A percentile compares a stretch with the other conserved stretches of the same genome.
Evolutionary conservation across 495 filamentous ascomycete species (phyloP).

Genomic region (Penicillium alfredii): DNA sequence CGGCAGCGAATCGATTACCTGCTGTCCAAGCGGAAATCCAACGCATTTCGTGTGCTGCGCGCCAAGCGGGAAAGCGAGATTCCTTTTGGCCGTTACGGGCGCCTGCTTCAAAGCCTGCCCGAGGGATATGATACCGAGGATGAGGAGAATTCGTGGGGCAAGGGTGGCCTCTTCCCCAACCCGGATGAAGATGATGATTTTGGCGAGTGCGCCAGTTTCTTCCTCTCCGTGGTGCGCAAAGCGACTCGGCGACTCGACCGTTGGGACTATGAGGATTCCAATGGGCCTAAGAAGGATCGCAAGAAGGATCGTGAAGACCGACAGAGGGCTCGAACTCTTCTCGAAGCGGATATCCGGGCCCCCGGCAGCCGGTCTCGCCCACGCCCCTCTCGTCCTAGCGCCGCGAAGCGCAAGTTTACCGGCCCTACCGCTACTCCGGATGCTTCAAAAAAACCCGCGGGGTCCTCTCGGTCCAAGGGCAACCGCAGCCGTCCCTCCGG

Average conservation of each 20-base stretch:
- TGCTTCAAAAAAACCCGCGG: conserved; percentile 20
- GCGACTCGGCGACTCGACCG: conserved; percentile 63
- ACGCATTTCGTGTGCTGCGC: conserved; percentile 57
- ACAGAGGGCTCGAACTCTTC: conserved; percentile 25
- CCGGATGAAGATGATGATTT: conserved; percentile 65
- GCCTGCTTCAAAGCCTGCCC: conserved; percentile 57
- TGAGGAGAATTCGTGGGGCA: conserved; percentile 55
- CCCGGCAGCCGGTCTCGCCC: conserved; percentile 19
- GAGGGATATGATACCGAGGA: conserved; percentile 79
- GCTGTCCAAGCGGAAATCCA: conserved; percentile 62
- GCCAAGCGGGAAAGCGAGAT: conserved; percentile 53
- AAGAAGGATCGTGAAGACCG: conserved; percentile 41
- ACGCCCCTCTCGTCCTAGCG: conserved; percentile 13
- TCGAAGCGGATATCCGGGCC: conserved; percentile 22
- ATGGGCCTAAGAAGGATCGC: conserved; percentile 39
- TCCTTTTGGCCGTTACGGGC: conserved; percentile 59
- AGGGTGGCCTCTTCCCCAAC: conserved; percentile 63
- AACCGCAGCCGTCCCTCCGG: conserved; percentile 24
- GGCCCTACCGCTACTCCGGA: conserved; percentile 21
- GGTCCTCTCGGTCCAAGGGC: conserved; percentile 27
- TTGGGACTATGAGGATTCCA: conserved; percentile 58
- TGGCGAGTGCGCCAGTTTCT: conserved; percentile 71
- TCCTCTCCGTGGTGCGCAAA: conserved; percentile 64
- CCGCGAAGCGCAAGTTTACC: conserved; percentile 35
- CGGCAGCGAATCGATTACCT: conserved; percentile 83